Conservation (phyloP, 345 rosid genomes). For the Melaleuca alternifolia region DNA sequence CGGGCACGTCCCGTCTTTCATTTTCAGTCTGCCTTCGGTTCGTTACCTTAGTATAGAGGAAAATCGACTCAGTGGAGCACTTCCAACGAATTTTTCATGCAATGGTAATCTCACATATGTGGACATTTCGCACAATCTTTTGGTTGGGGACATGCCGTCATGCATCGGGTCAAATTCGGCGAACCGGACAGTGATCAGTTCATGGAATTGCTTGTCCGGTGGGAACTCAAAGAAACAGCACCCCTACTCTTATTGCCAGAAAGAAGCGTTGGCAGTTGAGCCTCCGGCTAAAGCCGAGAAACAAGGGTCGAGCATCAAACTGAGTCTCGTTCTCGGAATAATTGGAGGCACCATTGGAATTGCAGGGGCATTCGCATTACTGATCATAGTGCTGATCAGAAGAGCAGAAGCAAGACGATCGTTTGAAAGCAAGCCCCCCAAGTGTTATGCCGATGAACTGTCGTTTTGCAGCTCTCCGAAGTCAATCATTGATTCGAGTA, state of each 20-base stretch:
- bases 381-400: slow-evolving; percentile 31
- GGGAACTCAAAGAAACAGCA: slow-evolving; percentile 48
- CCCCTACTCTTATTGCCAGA: slow-evolving; percentile 57
- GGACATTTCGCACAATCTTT: slow-evolving; percentile 62
- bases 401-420: slow-evolving; percentile 22
- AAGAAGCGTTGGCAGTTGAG: slow-evolving; percentile 67
- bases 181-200: slow-evolving; percentile 48
- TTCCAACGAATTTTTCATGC: slow-evolving; percentile 41
- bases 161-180: slow-evolving; percentile 33
- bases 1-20: slow-evolving; percentile 48
- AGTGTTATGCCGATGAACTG: slow-evolving; percentile 32
- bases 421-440: slow-evolving; percentile 18
- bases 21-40: slow-evolving; percentile 56
- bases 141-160: slow-evolving; percentile 59
- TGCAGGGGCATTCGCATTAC: slow-evolving; percentile 22
- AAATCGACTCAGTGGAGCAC: slow-evolving; percentile 49
- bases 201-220: slow-evolving; percentile 70
- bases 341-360: slow-evolving; percentile 45
- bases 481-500: slow-evolving; percentile 52
- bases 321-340: slow-evolving; percentile 45
- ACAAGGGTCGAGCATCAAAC: slow-evolving; percentile 19
- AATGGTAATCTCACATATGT: slow-evolving; percentile 30
- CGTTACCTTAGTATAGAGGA: slow-evolving; percentile 34
- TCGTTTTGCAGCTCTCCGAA: slow-evolving; percentile 45
- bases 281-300: slow-evolving; percentile 24